A percentile compares a stretch with the other conserved stretches of the same genome.
phyloP scores from a whole-genome alignment of 805 yeast species.

The Spathaspora arborariae region DNA sequence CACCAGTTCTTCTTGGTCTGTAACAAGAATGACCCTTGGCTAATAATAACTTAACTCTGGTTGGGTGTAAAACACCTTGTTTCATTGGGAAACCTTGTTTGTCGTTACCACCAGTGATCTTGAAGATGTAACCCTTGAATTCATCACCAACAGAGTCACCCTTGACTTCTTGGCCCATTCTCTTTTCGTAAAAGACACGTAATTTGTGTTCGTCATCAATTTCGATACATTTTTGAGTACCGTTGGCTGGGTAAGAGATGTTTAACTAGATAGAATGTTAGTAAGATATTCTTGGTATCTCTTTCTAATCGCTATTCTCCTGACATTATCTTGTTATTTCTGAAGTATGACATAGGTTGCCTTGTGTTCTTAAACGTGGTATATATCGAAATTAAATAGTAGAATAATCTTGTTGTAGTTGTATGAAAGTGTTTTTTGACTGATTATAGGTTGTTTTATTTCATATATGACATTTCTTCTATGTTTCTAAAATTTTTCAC shows the following conservation, averaged over 20 bases:
- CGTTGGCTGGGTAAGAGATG: constrained; percentile 99
- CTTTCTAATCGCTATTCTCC: not conserved
- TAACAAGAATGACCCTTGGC: constrained; percentile 95
- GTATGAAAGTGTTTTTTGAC: too few species aligned
- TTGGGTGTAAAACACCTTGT: constrained; percentile 99
- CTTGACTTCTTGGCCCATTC: constrained; percentile 99
- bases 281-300: constrained; percentile 3
- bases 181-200: constrained; percentile 98
- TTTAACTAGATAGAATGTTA: constrained; percentile 62
- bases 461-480: too few species aligned
- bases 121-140: constrained; percentile 98
- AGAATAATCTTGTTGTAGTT: too few species aligned
- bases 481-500: not conserved
- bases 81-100: constrained; percentile 99
- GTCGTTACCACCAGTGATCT: constrained; percentile 99
- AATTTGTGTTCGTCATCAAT: constrained; percentile 99
- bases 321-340: too few species aligned
- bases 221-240: constrained; percentile 97
- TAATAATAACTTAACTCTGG: constrained; percentile 96
- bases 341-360: too few species aligned
- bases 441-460: too few species aligned
- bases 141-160: constrained; percentile 98
- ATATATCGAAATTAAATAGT: too few species aligned
- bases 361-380: too few species aligned
- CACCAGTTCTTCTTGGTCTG: constrained; percentile 99